phyloP scores from a whole-genome alignment of 1,284 basidiomycete species.

The Ustilago loliicola region DNA sequence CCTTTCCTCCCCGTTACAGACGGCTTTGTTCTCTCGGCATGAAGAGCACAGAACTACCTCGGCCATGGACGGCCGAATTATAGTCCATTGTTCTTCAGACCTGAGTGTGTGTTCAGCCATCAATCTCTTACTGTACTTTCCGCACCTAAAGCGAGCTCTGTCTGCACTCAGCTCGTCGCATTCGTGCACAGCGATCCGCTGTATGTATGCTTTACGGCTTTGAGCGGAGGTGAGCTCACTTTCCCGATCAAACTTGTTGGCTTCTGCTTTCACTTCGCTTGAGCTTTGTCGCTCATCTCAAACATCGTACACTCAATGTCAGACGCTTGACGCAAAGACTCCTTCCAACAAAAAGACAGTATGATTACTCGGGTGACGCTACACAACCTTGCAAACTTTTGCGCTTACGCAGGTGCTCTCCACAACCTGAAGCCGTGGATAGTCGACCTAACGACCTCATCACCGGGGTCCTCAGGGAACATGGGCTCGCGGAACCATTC shows the following conservation, averaged over 20 bases:
- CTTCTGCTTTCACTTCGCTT: not conserved
- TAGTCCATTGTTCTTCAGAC: no score
- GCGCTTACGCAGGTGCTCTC: slow-evolving; percentile 18
- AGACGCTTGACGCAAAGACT: not conserved
- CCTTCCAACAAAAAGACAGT: slow-evolving; percentile 2
- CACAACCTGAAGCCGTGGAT: slow-evolving; percentile 58
- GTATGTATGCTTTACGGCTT: not conserved
- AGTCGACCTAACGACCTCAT: slow-evolving; percentile 55
- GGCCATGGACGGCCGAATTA: no score
- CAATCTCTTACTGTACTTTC: no score
- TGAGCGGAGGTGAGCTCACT: not conserved
- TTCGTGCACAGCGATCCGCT: no score
- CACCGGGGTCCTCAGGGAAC: slow-evolving; percentile 64
- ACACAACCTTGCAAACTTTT: not conserved
- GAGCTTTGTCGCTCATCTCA: not conserved
- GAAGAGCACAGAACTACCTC: no score
- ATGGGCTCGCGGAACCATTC: slow-evolving; percentile 75
- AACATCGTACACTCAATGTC: not conserved
- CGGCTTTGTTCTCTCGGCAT: no score
- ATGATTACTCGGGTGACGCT: not conserved
- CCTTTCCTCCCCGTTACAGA: no score
- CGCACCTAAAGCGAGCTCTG: no score
- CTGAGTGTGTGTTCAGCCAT: no score
- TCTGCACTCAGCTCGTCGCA: no score
- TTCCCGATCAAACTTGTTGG: no score